Conservation (phyloP, 371 early-diverging fungal species). For the Circinella minor region DNA sequence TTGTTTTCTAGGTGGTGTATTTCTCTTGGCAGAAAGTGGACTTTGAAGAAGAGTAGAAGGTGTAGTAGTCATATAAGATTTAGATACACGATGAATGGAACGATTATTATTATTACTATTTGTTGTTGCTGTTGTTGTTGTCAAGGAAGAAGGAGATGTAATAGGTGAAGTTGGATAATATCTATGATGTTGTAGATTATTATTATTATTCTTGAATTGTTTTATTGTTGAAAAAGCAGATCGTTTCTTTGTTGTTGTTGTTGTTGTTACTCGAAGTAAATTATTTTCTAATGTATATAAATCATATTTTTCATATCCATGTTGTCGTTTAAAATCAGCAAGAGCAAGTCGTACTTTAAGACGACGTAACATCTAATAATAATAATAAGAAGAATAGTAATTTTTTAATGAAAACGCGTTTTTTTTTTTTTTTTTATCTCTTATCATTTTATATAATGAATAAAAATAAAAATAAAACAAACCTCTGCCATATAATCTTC, state of each 20-base stretch:
- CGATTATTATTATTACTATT: no score
- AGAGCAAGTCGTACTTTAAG: slow-evolving; percentile 31
- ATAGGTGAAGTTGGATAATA: slow-evolving; percentile 36
- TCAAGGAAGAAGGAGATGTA: not conserved
- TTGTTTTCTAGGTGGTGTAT: slow-evolving; percentile 29
- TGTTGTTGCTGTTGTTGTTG: not conserved
- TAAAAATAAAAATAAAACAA: not conserved
- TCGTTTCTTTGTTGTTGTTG: not conserved
- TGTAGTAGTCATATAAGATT: not conserved
- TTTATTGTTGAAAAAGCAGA: slow-evolving; percentile 3
- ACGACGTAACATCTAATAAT: slow-evolving; percentile 28
- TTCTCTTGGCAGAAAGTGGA: slow-evolving; percentile 39
- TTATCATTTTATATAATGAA: no score
- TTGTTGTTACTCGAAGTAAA: slow-evolving; percentile 11
- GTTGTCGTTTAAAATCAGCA: slow-evolving; percentile 36
- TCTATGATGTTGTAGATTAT: slow-evolving; percentile 30
- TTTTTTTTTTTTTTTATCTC: no score
- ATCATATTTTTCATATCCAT: slow-evolving; percentile 38
- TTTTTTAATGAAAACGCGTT: no score
- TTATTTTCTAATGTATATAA: slow-evolving; percentile 31
- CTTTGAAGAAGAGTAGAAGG: slow-evolving; percentile 16
- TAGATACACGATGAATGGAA: not conserved
- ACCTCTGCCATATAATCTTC: slow-evolving; percentile 1
- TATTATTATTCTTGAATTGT: slow-evolving; percentile 2
- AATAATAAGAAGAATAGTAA: no score